These are phyloP conservation scores for Yamadazyma atlantica DNA, from an alignment of 1,139 yeast species.

Conservation along the genomic window DNA sequence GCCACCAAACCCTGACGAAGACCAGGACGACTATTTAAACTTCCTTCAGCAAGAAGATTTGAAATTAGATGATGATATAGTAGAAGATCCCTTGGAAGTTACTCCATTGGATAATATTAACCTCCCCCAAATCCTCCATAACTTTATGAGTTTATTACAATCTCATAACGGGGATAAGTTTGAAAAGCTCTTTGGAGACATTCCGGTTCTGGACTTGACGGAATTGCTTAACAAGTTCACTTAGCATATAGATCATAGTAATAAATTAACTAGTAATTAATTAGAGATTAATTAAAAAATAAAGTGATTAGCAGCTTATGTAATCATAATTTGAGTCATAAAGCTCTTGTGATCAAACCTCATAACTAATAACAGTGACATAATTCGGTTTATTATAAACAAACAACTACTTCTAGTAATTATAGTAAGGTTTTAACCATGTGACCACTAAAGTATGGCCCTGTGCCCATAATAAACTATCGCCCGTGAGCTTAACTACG, in stretches of 20 bases:
- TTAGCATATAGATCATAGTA: background rate
- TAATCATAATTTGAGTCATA: too few relatives aligned
- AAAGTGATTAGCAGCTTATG: too few relatives aligned
- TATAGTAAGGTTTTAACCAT: too few relatives aligned
- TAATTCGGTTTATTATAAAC: too few relatives aligned
- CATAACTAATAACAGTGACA: too few relatives aligned
- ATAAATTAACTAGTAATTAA: background rate
- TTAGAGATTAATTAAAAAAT: too few relatives aligned
- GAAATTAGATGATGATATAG: conserved; percentile 55
- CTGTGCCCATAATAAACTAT: too few relatives aligned
- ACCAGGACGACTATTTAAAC: conserved; percentile 40
- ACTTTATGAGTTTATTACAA: conserved; percentile 17
- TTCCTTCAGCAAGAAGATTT: conserved; percentile 35
- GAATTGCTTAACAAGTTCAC: background rate
- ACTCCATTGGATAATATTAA: conserved; percentile 77
- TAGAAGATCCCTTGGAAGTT: conserved; percentile 79
- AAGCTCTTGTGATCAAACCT: too few relatives aligned
- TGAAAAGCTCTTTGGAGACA: conserved; percentile 15
- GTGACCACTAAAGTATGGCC: too few relatives aligned
- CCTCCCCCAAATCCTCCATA: conserved; percentile 39
- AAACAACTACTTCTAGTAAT: too few relatives aligned
- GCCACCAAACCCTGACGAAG: conserved; percentile 17
- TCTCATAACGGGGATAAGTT: conserved; percentile 14
- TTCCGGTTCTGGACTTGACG: conserved; percentile 4
- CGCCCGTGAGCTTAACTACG: too few relatives aligned